A percentile compares a stretch with the other conserved stretches of the same genome.
These are phyloP conservation scores for Alternaria infectoria DNA, from an alignment of 2,329 filamentous ascomycete genomes.

Conservation along the genomic window DNA sequence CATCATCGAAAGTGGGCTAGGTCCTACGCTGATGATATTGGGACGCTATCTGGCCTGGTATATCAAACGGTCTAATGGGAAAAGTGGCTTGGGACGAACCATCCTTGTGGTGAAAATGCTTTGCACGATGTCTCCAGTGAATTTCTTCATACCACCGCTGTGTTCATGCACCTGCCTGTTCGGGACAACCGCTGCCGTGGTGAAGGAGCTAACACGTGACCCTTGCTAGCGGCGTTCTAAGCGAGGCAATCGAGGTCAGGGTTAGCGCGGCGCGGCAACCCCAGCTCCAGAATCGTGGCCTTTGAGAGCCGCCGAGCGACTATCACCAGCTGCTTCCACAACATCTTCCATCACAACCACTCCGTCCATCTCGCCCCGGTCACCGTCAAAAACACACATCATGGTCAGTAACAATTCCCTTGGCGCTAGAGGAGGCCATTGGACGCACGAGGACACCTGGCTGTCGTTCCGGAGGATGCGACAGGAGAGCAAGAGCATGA, in stretches of 20 bases:
- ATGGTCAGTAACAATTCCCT: constrained; percentile 25
- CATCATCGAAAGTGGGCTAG: constrained; percentile 18
- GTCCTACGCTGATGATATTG: constrained; percentile 26
- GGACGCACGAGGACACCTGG: constrained; percentile 1
- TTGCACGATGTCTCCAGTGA: background rate
- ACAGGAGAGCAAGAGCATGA: background rate
- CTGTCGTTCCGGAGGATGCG: constrained; percentile 9
- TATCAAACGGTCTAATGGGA: constrained; percentile 35
- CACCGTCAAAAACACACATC: constrained; percentile 9
- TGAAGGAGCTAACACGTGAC: constrained; percentile 19
- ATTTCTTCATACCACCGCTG: too few species aligned
- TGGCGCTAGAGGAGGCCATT: constrained; percentile 3
- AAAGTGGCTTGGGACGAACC: constrained; percentile 31
- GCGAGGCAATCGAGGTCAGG: constrained; percentile 15
- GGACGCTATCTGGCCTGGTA: constrained; percentile 28
- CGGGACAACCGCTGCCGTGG: constrained; percentile 1
- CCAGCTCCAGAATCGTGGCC: constrained; percentile 45
- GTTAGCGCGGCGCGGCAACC: constrained; percentile 26
- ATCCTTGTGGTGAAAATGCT: background rate
- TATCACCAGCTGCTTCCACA: constrained; percentile 20
- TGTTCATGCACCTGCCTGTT: background rate
- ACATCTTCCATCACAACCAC: constrained; percentile 9
- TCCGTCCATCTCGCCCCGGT: constrained; percentile 4
- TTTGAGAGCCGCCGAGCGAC: constrained; percentile 25
- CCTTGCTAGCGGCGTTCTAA: constrained; percentile 25